Conservation (phyloP, 495 filamentous ascomycete species). For the Oidiodendron maius region DNA sequence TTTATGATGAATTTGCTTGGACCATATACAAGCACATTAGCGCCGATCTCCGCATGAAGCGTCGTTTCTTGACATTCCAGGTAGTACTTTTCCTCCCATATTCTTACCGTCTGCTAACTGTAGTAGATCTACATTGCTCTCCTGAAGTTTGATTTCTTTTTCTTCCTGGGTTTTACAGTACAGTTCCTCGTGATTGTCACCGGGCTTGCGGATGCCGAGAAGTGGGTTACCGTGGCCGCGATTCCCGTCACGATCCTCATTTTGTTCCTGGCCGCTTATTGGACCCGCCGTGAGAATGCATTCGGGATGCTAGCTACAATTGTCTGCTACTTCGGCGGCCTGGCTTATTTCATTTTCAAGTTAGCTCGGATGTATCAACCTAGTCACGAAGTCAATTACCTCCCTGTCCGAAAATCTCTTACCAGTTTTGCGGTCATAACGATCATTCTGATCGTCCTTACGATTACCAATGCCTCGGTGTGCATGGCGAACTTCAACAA, state of each 20-base stretch:
- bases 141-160: conserved; percentile 99
- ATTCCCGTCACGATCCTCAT: conserved; percentile 88
- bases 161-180: conserved; percentile 97
- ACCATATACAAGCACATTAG: conserved; percentile 99
- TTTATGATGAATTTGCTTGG: conserved; percentile 99
- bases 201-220: conserved; percentile 58
- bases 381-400: conserved; percentile 47
- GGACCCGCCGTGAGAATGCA: conserved; percentile 74
- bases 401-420: conserved; percentile 68
- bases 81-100: conserved; percentile 35
- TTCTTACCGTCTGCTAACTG: conserved; percentile 23
- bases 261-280: conserved; percentile 75
- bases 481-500: conserved; percentile 89
- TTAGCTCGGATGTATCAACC: conserved; percentile 86
- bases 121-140: conserved; percentile 93
- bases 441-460: conserved; percentile 77
- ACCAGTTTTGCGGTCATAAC: conserved; percentile 94
- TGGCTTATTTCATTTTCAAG: conserved; percentile 98
- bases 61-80: conserved; percentile 93
- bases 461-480: conserved; percentile 80
- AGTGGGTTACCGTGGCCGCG: conserved; percentile 79
- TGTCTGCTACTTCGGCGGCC: conserved; percentile 78
- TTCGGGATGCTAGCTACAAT: conserved; percentile 75
- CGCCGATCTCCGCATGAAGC: conserved; percentile 93
- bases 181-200: conserved; percentile 94